phyloP scores from a whole-genome alignment of 148 eudicot species.

The Simmondsia chinensis region DNA sequence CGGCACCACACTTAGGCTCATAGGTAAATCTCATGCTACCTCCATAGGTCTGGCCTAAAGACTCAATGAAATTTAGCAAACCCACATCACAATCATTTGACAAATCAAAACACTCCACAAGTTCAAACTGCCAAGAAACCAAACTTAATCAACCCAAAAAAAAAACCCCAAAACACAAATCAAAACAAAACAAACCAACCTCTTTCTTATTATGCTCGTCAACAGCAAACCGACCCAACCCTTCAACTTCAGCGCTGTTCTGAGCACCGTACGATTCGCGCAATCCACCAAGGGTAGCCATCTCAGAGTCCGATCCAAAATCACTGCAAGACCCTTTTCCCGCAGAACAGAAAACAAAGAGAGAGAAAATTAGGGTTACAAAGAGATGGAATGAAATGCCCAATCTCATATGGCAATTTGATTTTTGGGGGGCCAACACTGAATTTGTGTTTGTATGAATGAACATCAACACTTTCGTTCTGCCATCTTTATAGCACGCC shows the following conservation, averaged over 20 bases:
- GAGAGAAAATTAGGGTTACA: constrained; percentile 1
- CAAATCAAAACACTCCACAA: neutral
- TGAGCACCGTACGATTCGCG: constrained; percentile 27
- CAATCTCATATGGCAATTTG: neutral
- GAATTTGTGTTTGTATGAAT: no score
- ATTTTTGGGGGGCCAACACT: no score
- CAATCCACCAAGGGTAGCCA: constrained; percentile 48
- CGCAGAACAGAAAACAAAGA: neutral
- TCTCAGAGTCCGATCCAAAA: constrained; percentile 14
- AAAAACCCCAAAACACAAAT: neutral
- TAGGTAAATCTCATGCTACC: no score
- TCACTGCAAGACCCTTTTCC: constrained; percentile 16
- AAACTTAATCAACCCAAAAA: no score
- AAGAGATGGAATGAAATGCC: neutral
- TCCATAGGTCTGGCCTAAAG: no score
- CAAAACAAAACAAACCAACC: constrained; percentile 16
- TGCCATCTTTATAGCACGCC: no score
- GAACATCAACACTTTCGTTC: no score
- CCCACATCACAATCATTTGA: neutral
- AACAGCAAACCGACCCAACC: constrained; percentile 60
- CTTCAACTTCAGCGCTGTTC: constrained; percentile 38
- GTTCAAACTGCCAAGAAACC: neutral
- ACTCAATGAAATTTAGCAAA: neutral
- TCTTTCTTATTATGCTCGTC: constrained; percentile 59
- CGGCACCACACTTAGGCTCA: no score